A percentile compares a stretch with the other conserved stretches of the same genome.
phyloP scores from a whole-genome alignment of 2,329 filamentous ascomycete species.

The Pseudonectria buxi region DNA sequence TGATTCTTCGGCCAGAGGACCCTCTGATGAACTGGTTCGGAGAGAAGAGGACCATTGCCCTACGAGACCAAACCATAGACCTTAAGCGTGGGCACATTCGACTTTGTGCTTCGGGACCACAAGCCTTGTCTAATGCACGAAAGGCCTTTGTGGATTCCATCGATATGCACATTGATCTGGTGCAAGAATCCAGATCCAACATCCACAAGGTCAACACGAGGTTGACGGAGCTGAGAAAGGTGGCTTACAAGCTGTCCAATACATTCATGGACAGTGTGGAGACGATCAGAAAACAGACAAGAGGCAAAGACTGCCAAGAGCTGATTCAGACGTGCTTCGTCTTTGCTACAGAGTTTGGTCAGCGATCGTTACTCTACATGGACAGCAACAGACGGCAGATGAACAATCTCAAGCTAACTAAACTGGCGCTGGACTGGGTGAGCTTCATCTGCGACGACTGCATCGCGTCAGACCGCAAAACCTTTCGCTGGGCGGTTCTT shows the following conservation, averaged over 20 bases:
- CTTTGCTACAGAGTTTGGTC: slow-evolving; percentile 97
- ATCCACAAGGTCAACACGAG: slow-evolving; percentile 86
- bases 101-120: slow-evolving; percentile 81
- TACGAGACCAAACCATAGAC: slow-evolving; percentile 75
- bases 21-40: slow-evolving; percentile 78
- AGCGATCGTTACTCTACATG: slow-evolving; percentile 90
- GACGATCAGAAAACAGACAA: slow-evolving; percentile 79
- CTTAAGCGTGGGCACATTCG: slow-evolving; percentile 81
- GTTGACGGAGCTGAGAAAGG: slow-evolving; percentile 89
- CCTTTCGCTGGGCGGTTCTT: slow-evolving; percentile 93
- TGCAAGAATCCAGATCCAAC: slow-evolving; percentile 89
- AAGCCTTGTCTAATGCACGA: slow-evolving; percentile 72
- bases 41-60: slow-evolving; percentile 60
- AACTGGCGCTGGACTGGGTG: slow-evolving; percentile 92
- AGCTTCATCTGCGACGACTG: slow-evolving; percentile 98
- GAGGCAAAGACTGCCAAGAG: slow-evolving; percentile 82
- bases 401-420: slow-evolving; percentile 94
- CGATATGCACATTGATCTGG: slow-evolving; percentile 76
- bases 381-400: slow-evolving; percentile 91
- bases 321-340: slow-evolving; percentile 97
- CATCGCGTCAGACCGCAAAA: slow-evolving; percentile 85
- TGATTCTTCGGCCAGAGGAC: slow-evolving; percentile 78
- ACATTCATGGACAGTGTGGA: slow-evolving; percentile 99
- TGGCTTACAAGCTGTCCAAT: slow-evolving; percentile 92
- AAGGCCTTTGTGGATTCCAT: slow-evolving; percentile 69